phyloP scores from a whole-genome alignment of 768 basidiomycete genomes.

The Royoungia palumana region DNA sequence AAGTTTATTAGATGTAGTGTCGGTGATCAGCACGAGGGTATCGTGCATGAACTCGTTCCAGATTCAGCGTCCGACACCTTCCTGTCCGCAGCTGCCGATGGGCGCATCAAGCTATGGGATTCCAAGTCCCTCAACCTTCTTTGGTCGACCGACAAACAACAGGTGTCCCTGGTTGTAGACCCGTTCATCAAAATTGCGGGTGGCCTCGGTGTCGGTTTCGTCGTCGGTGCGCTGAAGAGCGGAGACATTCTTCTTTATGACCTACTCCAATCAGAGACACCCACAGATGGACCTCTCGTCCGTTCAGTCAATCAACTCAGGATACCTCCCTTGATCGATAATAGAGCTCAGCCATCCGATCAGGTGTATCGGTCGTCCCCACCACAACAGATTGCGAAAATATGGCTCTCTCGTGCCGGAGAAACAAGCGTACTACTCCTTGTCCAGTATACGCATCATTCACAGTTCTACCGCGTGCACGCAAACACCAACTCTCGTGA shows the following conservation, averaged over 20 bases:
- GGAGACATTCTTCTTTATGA: constrained; percentile 60
- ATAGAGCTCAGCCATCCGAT: constrained; percentile 6
- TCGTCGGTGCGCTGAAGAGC: constrained; percentile 51
- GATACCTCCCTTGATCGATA: constrained; percentile 35
- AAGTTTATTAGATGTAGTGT: constrained; percentile 47
- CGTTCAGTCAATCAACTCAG: constrained; percentile 28
- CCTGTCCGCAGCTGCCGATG: constrained; percentile 59
- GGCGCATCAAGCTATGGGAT: constrained; percentile 74
- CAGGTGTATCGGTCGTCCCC: neutral
- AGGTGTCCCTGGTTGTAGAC: constrained; percentile 39
- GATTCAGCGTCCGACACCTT: constrained; percentile 36
- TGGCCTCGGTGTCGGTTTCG: constrained; percentile 38
- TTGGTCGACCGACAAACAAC: constrained; percentile 55
- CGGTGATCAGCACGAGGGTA: constrained; percentile 62
- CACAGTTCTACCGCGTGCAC: constrained; percentile 50
- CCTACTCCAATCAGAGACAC: constrained; percentile 34
- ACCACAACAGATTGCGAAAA: constrained; percentile 9
- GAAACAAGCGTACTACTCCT: constrained; percentile 35
- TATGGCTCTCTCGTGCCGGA: constrained; percentile 17
- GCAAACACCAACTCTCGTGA: constrained; percentile 31
- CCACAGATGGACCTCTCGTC: constrained; percentile 9
- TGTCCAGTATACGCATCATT: constrained; percentile 47
- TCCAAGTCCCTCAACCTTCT: constrained; percentile 48
- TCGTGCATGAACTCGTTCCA: constrained; percentile 56
- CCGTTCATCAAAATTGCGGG: constrained; percentile 50